phyloP scores from a whole-genome alignment of 2,329 filamentous ascomycete species.

The Aureobasidium sp. region DNA sequence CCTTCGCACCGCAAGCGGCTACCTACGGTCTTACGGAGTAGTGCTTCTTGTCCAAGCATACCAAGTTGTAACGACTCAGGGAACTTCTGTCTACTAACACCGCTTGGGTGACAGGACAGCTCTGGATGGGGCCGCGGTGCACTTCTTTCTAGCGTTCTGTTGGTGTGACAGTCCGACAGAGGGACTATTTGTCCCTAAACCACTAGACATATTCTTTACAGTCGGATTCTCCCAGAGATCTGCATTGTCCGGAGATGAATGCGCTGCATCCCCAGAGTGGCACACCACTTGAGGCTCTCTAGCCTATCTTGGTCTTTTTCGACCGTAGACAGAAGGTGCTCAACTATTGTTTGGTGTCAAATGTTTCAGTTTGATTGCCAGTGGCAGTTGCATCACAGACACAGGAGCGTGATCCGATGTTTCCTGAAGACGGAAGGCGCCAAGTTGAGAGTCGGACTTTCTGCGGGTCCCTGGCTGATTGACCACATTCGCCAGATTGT shows the following conservation, averaged over 20 bases:
- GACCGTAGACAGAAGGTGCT: too few relatives aligned
- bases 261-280: neutral
- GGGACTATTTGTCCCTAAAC: neutral
- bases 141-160: neutral
- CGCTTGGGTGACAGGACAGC: neutral
- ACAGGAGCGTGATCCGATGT: neutral
- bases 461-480: neutral
- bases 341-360: neutral
- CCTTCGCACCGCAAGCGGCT: neutral
- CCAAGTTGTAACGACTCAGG: too few relatives aligned
- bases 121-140: neutral
- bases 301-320: neutral
- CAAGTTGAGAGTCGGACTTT: neutral
- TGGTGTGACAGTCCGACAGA: neutral
- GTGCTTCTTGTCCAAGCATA: too few relatives aligned
- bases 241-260: neutral
- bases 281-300: neutral
- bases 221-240: neutral
- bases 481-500: neutral
- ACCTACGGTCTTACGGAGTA: too few relatives aligned
- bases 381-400: neutral
- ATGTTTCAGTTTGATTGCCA: neutral
- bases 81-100: neutral
- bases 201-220: neutral
- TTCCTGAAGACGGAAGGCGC: too few relatives aligned